phyloP scores from a whole-genome alignment of 1,284 basidiomycete species.

The Trichosporon asahii region DNA sequence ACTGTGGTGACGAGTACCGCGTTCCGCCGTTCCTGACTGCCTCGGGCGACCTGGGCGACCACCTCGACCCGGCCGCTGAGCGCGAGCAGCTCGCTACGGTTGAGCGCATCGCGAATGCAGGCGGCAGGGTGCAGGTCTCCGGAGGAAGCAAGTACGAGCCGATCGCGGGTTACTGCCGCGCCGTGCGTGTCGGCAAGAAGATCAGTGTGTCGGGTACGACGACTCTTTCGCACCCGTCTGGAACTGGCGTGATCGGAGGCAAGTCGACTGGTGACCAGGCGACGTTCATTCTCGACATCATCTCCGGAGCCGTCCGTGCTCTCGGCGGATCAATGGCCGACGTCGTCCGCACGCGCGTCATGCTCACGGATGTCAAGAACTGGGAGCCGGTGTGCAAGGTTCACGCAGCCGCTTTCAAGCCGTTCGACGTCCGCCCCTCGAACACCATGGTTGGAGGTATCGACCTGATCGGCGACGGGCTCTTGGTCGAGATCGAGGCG shows the following conservation, averaged over 20 bases:
- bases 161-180: conserved; percentile 12
- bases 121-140: no score
- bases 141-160: not conserved
- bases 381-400: conserved; percentile 15
- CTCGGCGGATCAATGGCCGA: conserved; percentile 16
- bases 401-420: conserved; percentile 20
- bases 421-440: conserved; percentile 19
- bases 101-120: no score
- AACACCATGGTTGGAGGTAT: conserved; percentile 26
- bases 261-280: not conserved
- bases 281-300: not conserved
- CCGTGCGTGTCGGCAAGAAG: not conserved
- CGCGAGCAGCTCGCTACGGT: no score
- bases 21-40: no score
- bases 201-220: conserved; percentile 10
- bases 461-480: conserved; percentile 14
- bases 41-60: no score
- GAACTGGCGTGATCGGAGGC: not conserved
- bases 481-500: conserved; percentile 28
- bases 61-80: no score
- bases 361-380: conserved; percentile 15
- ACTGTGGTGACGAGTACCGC: no score
- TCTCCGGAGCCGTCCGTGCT: not conserved
- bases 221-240: conserved; percentile 1
- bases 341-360: conserved; percentile 22